phyloP scores from a whole-genome alignment of 1,284 basidiomycete genomes.

The Naganishia cerealis region DNA sequence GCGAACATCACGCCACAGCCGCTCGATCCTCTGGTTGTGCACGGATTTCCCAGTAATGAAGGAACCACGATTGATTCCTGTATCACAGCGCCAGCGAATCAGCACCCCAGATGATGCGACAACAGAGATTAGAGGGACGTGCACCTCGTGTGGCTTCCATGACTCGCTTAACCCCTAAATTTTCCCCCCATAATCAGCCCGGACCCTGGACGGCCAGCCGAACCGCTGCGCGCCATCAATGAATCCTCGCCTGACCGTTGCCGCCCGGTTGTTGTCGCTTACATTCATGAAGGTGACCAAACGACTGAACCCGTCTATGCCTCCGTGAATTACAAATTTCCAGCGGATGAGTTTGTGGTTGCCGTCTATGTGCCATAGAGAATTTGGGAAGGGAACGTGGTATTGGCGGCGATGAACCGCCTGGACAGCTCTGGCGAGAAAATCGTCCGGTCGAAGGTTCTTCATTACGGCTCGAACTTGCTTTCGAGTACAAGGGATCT shows the following conservation, averaged over 20 bases:
- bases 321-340: slow-evolving; percentile 41
- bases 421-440: background rate
- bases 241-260: slow-evolving; percentile 14
- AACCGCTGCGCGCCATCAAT: background rate
- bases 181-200: slow-evolving; percentile 1
- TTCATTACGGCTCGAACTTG: too few relatives aligned
- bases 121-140: background rate
- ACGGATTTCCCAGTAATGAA: background rate
- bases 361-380: slow-evolving; percentile 42
- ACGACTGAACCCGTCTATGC: slow-evolving; percentile 37
- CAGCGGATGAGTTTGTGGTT: slow-evolving; percentile 44
- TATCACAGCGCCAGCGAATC: too few relatives aligned
- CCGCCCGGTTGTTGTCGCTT: slow-evolving; percentile 29
- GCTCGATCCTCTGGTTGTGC: slow-evolving; percentile 2
- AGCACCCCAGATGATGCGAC: too few relatives aligned
- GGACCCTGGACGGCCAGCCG: slow-evolving; percentile 10
- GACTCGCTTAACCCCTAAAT: background rate
- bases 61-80: background rate
- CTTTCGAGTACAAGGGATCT: too few relatives aligned
- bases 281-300: slow-evolving; percentile 21
- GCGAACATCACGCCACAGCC: background rate
- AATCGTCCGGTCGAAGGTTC: too few relatives aligned
- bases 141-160: background rate
- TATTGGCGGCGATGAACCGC: slow-evolving; percentile 1
- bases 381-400: slow-evolving; percentile 14